phyloP scores from a whole-genome alignment of 2,329 filamentous ascomycete genomes.

The Cordyceps farinosa region DNA sequence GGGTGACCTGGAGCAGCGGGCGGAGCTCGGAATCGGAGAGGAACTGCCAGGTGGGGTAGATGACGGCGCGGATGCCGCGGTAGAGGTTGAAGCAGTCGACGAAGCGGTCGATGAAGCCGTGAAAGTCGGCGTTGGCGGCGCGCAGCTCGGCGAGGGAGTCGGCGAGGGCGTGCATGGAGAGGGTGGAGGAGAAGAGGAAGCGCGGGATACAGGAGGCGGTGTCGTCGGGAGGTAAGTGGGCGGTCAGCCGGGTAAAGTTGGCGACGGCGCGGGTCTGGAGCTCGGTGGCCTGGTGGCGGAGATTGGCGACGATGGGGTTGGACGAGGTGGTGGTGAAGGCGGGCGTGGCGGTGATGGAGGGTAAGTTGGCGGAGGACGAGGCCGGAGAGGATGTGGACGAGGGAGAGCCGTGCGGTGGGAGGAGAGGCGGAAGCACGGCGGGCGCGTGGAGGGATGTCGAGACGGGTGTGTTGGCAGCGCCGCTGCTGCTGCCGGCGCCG shows the following conservation, averaged over 20 bases:
- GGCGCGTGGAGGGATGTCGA: conserved; percentile 19
- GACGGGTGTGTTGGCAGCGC: conserved; percentile 18
- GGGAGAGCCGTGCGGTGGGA: conserved; percentile 17
- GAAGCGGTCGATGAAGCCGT: conserved; percentile 19
- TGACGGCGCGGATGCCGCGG: conserved; percentile 18
- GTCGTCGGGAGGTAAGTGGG: conserved; percentile 25
- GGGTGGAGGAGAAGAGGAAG: conserved; percentile 42
- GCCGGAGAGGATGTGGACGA: conserved; percentile 19
- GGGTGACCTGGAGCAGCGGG: conserved; percentile 15
- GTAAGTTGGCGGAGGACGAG: conserved; percentile 18
- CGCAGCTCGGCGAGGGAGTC: conserved; percentile 40
- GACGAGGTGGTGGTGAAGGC: conserved; percentile 14
- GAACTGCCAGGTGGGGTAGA: conserved; percentile 16
- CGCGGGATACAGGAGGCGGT: conserved; percentile 34
- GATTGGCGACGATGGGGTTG: conserved; percentile 20
- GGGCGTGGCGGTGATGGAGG: conserved; percentile 1
- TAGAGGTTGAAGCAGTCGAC: conserved; percentile 20
- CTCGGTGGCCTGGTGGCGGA: conserved; percentile 39
- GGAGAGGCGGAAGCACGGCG: conserved; percentile 8
- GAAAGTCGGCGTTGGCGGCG: conserved; percentile 30
- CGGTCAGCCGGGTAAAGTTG: conserved; percentile 34
- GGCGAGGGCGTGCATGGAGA: conserved; percentile 47
- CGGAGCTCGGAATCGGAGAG: conserved; percentile 19
- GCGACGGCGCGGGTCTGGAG: conserved; percentile 43
- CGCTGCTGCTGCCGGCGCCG: background rate